phyloP scores from a whole-genome alignment of 345 rosid species.

The Eutrema yunnanense region DNA sequence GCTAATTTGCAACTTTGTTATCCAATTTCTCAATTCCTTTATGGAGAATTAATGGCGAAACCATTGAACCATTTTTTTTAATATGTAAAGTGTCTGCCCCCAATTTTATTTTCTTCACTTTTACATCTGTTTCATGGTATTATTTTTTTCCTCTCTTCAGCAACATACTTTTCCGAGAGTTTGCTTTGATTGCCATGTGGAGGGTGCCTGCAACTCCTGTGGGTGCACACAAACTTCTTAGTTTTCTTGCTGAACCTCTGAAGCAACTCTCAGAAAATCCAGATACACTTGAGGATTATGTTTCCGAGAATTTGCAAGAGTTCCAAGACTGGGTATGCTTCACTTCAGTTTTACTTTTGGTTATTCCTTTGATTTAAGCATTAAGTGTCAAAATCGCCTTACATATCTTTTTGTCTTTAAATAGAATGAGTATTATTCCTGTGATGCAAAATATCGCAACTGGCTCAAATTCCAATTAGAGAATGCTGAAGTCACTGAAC shows the following conservation, averaged over 20 bases:
- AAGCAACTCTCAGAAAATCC: slow-evolving; percentile 83
- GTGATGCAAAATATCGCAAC: slow-evolving; percentile 92
- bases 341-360: slow-evolving; percentile 1
- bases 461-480: slow-evolving; percentile 86
- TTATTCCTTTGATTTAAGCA: slow-evolving; percentile 7
- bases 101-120: not conserved
- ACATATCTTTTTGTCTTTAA: slow-evolving; percentile 6
- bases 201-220: slow-evolving; percentile 95
- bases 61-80: not conserved
- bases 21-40: not conserved
- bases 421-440: slow-evolving; percentile 88
- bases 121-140: slow-evolving; percentile 14
- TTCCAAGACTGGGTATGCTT: slow-evolving; percentile 87
- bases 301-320: slow-evolving; percentile 77
- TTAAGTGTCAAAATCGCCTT: not conserved
- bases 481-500: slow-evolving; percentile 62
- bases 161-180: slow-evolving; percentile 92
- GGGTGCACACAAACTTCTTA: slow-evolving; percentile 85
- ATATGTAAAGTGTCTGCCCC: not conserved
- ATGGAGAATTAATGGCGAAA: not conserved
- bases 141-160: slow-evolving; percentile 30
- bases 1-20: not conserved
- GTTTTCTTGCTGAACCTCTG: slow-evolving; percentile 97
- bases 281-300: slow-evolving; percentile 48
- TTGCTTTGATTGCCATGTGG: slow-evolving; percentile 96